These are phyloP conservation scores for Chytridium lagenaria DNA, from an alignment of 371 early-diverging fungal genomes.

Conservation along the genomic window DNA sequence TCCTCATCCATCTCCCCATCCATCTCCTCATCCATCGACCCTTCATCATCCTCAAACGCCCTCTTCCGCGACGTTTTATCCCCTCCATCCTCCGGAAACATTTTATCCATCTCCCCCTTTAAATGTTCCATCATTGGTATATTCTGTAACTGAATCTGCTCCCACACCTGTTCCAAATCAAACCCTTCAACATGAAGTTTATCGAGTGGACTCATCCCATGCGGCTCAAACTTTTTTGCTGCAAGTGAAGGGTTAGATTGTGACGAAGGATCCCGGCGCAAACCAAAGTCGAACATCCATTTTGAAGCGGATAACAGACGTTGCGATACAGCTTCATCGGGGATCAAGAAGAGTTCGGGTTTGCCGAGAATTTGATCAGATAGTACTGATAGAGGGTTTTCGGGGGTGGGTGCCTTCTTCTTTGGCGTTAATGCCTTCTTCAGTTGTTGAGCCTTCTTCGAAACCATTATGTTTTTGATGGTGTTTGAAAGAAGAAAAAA, in stretches of 20 bases:
- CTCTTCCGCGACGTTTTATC: neutral
- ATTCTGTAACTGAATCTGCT: slow-evolving; percentile 86
- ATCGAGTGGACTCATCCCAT: slow-evolving; percentile 59
- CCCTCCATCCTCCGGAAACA: slow-evolving; percentile 29
- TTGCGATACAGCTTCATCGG: no score
- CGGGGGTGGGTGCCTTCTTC: no score
- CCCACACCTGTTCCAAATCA: slow-evolving; percentile 91
- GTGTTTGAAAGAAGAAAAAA: no score
- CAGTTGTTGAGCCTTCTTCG: no score
- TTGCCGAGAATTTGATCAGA: no score
- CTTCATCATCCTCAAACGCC: slow-evolving; percentile 22
- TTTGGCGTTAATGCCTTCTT: no score
- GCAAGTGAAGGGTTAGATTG: neutral
- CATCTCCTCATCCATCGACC: slow-evolving; percentile 27
- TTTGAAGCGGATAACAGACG: slow-evolving; percentile 34
- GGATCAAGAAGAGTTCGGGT: no score
- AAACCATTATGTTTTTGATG: no score
- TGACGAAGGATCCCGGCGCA: neutral
- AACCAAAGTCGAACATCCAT: slow-evolving; percentile 64
- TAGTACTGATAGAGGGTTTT: no score
- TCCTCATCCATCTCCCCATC: slow-evolving; percentile 35
- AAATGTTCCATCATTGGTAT: slow-evolving; percentile 76
- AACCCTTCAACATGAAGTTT: slow-evolving; percentile 78
- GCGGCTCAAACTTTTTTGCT: slow-evolving; percentile 65
- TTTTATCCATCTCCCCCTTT: slow-evolving; percentile 54